Evolutionary conservation across 192 early-diverging fungal genomes (phyloP).

Genomic region (Rhizophlyctis rosea): DNA sequence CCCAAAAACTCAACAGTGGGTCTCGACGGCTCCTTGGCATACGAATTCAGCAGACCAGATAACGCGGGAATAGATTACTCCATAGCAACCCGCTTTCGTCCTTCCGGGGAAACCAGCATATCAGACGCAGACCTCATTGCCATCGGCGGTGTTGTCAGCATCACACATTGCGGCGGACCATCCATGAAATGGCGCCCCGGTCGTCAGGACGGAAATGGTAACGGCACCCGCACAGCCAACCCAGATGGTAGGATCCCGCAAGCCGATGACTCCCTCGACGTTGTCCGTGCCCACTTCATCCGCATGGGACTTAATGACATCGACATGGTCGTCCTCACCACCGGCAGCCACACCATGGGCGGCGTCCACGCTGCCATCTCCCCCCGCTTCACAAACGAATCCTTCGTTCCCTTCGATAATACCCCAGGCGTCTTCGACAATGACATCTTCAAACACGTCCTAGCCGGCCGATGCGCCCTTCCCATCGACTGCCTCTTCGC

Average conservation of each 20-base stretch:
- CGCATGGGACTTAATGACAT: background rate
- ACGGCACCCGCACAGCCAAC: slow-evolving; percentile 5
- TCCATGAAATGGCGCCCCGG: slow-evolving; percentile 19
- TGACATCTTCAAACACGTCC: slow-evolving; percentile 30
- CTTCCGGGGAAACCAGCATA: background rate
- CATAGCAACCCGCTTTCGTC: slow-evolving; percentile 9
- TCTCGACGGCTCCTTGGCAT: slow-evolving; percentile 18
- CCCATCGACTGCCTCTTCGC: slow-evolving; percentile 30
- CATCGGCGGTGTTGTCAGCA: slow-evolving; percentile 25
- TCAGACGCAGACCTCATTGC: slow-evolving; percentile 33
- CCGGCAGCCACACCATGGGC: slow-evolving; percentile 36
- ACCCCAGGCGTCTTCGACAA: slow-evolving; percentile 42
- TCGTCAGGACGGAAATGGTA: slow-evolving; percentile 2
- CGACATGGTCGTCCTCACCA: slow-evolving; percentile 30
- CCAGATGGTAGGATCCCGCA: slow-evolving; percentile 2
- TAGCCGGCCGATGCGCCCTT: slow-evolving; percentile 26
- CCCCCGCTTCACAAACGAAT: slow-evolving; percentile 20
- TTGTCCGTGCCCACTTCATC: slow-evolving; percentile 11
- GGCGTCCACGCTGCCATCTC: slow-evolving; percentile 16
- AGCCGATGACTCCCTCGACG: background rate
- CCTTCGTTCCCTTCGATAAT: slow-evolving; percentile 32
- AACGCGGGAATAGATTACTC: slow-evolving; percentile 13
- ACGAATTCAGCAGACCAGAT: slow-evolving; percentile 1
- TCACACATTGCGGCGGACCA: slow-evolving; percentile 33
- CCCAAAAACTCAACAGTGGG: slow-evolving; percentile 8